Conservation (phyloP, 352 stramenopile genomes). For the Paralagenidium karlingii region DNA sequence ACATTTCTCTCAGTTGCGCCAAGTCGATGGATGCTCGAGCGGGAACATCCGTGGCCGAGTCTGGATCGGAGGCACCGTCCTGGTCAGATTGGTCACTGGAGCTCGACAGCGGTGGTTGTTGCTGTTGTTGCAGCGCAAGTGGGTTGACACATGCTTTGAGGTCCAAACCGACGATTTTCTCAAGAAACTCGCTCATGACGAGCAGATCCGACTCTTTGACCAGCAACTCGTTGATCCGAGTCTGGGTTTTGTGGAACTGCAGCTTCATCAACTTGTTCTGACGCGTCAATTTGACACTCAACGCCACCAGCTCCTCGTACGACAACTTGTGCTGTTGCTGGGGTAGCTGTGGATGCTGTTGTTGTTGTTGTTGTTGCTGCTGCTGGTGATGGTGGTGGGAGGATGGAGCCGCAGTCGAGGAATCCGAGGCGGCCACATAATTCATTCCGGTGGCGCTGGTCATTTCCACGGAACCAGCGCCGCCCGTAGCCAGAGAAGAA, state of each 20-base stretch:
- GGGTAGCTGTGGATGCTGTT: neutral
- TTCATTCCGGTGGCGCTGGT: constrained; percentile 3
- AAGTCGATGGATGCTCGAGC: too few relatives aligned
- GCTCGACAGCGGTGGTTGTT: too few relatives aligned
- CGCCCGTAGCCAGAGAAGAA: constrained; percentile 4
- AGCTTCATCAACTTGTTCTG: constrained; percentile 83
- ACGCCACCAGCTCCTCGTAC: constrained; percentile 70
- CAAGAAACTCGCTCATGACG: constrained; percentile 39
- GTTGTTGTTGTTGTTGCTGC: constrained; percentile 1
- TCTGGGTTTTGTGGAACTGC: constrained; percentile 71
- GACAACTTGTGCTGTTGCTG: constrained; percentile 19
- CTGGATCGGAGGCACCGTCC: too few relatives aligned
- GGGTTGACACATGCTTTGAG: constrained; percentile 26
- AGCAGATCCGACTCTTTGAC: constrained; percentile 27
- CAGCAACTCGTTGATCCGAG: constrained; percentile 19
- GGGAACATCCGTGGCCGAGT: too few relatives aligned
- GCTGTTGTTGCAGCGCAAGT: constrained; percentile 2
- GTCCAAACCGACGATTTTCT: constrained; percentile 56
- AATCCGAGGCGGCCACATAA: neutral
- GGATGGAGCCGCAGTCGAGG: constrained; percentile 2
- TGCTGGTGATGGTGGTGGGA: constrained; percentile 4
- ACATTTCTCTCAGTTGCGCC: constrained; percentile 28
- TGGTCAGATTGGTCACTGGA: too few relatives aligned
- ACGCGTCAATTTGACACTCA: constrained; percentile 82
- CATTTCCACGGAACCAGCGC: constrained; percentile 3